These are phyloP conservation scores for Trapa bicornis DNA, from an alignment of 345 rosid genomes.

Conservation along the genomic window DNA sequence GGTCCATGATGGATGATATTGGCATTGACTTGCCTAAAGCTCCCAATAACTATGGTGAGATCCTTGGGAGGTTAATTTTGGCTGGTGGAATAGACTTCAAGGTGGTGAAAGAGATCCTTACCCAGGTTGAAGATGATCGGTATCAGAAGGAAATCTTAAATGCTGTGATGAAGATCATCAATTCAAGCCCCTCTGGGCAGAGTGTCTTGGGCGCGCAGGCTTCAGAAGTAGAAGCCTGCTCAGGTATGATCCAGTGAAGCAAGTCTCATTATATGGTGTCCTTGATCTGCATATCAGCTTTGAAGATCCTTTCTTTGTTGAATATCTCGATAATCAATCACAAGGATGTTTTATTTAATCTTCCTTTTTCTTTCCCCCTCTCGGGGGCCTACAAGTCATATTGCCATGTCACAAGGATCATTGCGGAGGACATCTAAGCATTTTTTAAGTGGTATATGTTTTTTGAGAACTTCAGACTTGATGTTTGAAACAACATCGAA, in stretches of 20 bases:
- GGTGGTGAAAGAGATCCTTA: constrained; percentile 44
- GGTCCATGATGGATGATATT: constrained; percentile 59
- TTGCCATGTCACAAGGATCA: constrained; percentile 3
- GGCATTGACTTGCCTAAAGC: constrained; percentile 83
- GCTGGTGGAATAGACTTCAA: constrained; percentile 37
- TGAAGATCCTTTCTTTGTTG: neutral
- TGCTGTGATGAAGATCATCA: constrained; percentile 31
- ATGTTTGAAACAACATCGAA: neutral
- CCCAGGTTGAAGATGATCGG: constrained; percentile 48
- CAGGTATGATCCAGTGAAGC: constrained; percentile 28
- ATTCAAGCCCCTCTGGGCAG: constrained; percentile 24
- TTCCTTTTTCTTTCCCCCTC: neutral
- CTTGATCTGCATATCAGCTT: neutral
- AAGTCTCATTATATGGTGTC: neutral
- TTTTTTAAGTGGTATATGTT: neutral
- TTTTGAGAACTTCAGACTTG: neutral
- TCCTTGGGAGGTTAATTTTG: constrained; percentile 51
- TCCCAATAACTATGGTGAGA: constrained; percentile 61
- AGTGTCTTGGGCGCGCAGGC: constrained; percentile 40
- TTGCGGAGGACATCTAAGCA: neutral
- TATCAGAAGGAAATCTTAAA: constrained; percentile 46
- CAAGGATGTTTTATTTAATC: neutral
- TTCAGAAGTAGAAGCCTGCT: constrained; percentile 49
- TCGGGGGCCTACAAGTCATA: neutral
- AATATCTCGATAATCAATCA: neutral